Conservation (phyloP, 1,284 basidiomycete genomes). For the Pseudozyma sp. region DNA sequence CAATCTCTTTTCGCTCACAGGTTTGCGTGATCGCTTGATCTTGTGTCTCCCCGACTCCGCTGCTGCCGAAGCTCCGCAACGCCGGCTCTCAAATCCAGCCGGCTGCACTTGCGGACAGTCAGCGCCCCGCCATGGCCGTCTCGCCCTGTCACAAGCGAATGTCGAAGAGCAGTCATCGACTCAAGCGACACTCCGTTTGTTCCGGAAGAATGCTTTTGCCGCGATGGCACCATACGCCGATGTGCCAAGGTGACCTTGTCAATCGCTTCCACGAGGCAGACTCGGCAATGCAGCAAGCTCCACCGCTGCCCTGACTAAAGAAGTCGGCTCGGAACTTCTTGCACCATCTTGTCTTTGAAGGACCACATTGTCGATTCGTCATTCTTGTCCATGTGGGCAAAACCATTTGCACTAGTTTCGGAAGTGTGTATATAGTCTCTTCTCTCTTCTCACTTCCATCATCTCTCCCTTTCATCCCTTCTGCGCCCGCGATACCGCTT, state of each 20-base stretch:
- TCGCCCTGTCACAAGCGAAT: no score
- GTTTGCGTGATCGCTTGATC: conserved; percentile 8
- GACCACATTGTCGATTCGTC: neutral
- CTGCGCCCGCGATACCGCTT: neutral
- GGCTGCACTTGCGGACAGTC: neutral
- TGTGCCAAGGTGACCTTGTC: neutral
- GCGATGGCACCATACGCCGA: neutral
- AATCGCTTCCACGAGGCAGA: conserved; percentile 5
- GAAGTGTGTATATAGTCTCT: neutral
- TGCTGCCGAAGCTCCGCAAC: neutral
- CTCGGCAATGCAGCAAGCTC: conserved; percentile 9
- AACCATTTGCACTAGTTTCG: neutral
- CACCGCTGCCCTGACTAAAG: conserved; percentile 21
- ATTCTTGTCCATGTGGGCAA: neutral
- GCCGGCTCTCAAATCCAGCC: neutral
- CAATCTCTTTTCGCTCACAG: neutral
- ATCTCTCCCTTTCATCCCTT: neutral
- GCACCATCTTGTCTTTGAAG: neutral
- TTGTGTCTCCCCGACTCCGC: neutral
- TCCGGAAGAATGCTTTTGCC: no score
- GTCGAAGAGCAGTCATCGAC: no score
- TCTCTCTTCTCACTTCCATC: neutral
- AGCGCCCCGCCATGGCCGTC: no score
- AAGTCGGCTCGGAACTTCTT: neutral
- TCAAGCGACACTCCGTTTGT: no score